Evolutionary conservation across 768 basidiomycete species (phyloP).

Genomic region (Hypholoma fasciculare): DNA sequence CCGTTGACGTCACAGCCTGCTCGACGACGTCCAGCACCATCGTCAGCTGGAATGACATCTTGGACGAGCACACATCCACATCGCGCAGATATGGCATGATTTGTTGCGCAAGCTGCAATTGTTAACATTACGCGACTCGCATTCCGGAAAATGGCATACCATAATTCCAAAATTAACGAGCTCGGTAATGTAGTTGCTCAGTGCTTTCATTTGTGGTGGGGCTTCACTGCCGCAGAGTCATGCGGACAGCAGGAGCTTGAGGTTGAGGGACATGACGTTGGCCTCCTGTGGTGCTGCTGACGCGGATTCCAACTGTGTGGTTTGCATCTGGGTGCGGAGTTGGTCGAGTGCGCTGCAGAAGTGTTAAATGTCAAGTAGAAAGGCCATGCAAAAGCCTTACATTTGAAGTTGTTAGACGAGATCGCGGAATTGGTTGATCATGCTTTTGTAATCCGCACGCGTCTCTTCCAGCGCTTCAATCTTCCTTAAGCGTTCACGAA

Average conservation of each 20-base stretch:
- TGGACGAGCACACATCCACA: slow-evolving; percentile 76
- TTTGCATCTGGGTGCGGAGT: slow-evolving; percentile 82
- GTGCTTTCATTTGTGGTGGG: slow-evolving; percentile 69
- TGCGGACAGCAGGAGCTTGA: slow-evolving; percentile 92
- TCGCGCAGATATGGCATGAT: slow-evolving; percentile 85
- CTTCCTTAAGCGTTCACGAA: slow-evolving; percentile 66
- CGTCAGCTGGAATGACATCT: slow-evolving; percentile 74
- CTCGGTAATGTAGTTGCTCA: slow-evolving; percentile 75
- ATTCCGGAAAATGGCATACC: slow-evolving; percentile 40
- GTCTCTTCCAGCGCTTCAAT: slow-evolving; percentile 73
- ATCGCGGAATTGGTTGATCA: slow-evolving; percentile 91
- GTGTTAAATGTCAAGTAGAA: background rate
- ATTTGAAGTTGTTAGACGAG: slow-evolving; percentile 81
- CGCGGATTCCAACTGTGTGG: slow-evolving; percentile 80
- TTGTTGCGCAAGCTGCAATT: slow-evolving; percentile 77
- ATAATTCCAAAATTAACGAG: slow-evolving; percentile 91
- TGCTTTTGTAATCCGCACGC: slow-evolving; percentile 83
- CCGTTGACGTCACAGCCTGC: slow-evolving; percentile 71
- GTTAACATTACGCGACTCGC: background rate
- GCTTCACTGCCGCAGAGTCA: slow-evolving; percentile 70
- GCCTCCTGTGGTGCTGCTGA: slow-evolving; percentile 87
- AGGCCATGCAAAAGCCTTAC: slow-evolving; percentile 36
- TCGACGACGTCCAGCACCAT: slow-evolving; percentile 71
- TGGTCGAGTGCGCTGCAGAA: slow-evolving; percentile 76
- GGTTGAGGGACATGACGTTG: slow-evolving; percentile 90